phyloP scores from a whole-genome alignment of 805 yeast species.

The Cyberlindnera mycetangii region DNA sequence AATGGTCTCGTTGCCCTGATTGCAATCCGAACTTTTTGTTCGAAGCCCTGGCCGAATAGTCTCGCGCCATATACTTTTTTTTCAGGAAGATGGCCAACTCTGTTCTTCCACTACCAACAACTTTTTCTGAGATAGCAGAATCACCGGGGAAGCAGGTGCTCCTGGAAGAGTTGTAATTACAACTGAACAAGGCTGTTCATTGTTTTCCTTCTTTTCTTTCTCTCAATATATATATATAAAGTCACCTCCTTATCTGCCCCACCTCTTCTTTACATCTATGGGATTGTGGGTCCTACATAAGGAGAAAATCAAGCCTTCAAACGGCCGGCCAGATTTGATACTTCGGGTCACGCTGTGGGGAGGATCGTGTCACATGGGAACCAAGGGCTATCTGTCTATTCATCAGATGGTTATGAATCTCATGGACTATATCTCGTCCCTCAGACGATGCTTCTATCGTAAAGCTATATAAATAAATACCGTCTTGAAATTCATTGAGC shows the following conservation, averaged over 20 bases:
- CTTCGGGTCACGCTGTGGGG: conserved; percentile 27
- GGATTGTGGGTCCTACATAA: conserved; percentile 55
- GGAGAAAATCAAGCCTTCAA: conserved; percentile 58
- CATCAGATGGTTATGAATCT: conserved; percentile 1
- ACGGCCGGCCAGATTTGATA: conserved; percentile 14
- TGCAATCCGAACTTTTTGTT: too few relatives aligned
- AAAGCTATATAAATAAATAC: too few relatives aligned
- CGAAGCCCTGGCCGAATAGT: background rate
- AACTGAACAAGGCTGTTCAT: conserved; percentile 6
- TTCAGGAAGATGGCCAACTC: background rate
- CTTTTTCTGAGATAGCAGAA: too few relatives aligned
- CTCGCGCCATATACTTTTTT: background rate
- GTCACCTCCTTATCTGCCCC: conserved; percentile 66
- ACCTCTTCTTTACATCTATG: conserved; percentile 41
- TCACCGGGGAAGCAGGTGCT: background rate
- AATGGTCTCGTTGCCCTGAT: background rate
- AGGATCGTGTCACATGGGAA: conserved; percentile 44
- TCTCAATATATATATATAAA: background rate
- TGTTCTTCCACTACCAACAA: background rate
- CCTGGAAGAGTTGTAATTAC: background rate
- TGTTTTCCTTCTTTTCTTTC: background rate
- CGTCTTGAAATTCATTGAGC: too few relatives aligned
- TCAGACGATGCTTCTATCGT: too few relatives aligned
- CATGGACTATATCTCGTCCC: conserved; percentile 8
- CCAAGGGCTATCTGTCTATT: conserved; percentile 5